These are phyloP conservation scores for Arachis stenosperma DNA, from an alignment of 306 rosid genomes.

Conservation along the genomic window DNA sequence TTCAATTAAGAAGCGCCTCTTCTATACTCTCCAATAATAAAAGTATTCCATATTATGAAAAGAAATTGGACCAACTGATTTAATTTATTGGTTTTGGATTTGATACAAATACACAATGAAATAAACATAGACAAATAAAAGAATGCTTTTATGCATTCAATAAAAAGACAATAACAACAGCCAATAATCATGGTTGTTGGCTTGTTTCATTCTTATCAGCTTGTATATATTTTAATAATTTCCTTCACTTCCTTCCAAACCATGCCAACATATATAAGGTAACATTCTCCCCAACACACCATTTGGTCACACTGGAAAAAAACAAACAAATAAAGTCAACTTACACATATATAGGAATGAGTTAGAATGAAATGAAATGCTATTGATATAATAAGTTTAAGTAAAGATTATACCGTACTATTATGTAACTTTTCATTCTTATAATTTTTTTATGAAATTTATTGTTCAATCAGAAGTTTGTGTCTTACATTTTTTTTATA, in stretches of 20 bases:
- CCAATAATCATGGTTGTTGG: constrained; percentile 36
- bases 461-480: too few species aligned
- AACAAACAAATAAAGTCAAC: neutral
- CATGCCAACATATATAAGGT: constrained; percentile 34
- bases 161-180: constrained; percentile 6
- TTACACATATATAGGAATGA: too few species aligned
- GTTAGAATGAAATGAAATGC: too few species aligned
- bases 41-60: constrained; percentile 14
- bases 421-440: too few species aligned
- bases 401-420: too few species aligned
- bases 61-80: constrained; percentile 27
- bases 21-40: neutral
- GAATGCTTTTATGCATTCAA: neutral
- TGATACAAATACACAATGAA: constrained; percentile 6
- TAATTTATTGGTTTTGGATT: constrained; percentile 25
- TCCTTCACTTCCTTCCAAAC: constrained; percentile 43
- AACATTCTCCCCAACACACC: constrained; percentile 41
- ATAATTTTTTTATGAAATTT: too few species aligned
- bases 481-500: too few species aligned
- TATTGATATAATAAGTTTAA: too few species aligned
- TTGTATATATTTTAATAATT: constrained; percentile 6
- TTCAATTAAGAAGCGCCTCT: constrained; percentile 18
- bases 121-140: neutral
- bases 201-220: constrained; percentile 29
- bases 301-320: constrained; percentile 27